Conservation (phyloP, 208 protist species). For the Acanthamoeba sp. region DNA sequence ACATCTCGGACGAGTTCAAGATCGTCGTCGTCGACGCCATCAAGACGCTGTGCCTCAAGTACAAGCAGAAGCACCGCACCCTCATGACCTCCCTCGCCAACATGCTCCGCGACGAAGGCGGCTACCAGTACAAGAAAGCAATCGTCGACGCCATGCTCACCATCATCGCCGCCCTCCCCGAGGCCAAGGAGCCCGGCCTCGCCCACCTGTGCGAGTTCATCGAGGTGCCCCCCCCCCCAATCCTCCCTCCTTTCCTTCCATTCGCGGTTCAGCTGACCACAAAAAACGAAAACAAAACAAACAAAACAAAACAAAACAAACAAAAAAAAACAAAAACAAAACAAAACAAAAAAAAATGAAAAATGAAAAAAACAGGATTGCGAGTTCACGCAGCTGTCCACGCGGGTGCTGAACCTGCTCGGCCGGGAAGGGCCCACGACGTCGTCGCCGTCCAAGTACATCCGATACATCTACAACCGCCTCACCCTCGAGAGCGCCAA, state of each 20-base stretch:
- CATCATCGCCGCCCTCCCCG: slow-evolving; percentile 94
- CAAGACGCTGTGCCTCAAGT: slow-evolving; percentile 95
- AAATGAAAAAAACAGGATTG: too few species aligned
- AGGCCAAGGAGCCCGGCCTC: slow-evolving; percentile 93
- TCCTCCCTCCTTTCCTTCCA: too few species aligned
- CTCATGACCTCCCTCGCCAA: slow-evolving; percentile 92
- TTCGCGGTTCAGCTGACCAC: too few species aligned
- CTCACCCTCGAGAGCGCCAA: slow-evolving; percentile 95
- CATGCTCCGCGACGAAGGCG: slow-evolving; percentile 88
- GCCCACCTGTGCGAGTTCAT: slow-evolving; percentile 98
- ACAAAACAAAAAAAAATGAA: too few species aligned
- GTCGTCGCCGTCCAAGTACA: slow-evolving; percentile 92
- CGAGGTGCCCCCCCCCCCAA: slow-evolving; percentile 86
- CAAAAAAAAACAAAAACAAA: too few species aligned
- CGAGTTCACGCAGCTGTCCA: slow-evolving; percentile 96
- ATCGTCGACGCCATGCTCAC: slow-evolving; percentile 97
- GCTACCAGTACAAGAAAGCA: slow-evolving; percentile 94
- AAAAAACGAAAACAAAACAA: neutral
- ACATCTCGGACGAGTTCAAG: slow-evolving; percentile 98
- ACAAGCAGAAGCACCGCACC: slow-evolving; percentile 93
- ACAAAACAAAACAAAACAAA: neutral
- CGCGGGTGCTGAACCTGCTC: slow-evolving; percentile 96
- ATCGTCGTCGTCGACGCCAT: slow-evolving; percentile 98
- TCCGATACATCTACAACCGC: slow-evolving; percentile 98
- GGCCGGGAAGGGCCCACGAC: slow-evolving; percentile 96